These are phyloP conservation scores for Juglanconis juglandina DNA, from an alignment of 2,329 filamentous ascomycete species.

Conservation along the genomic window DNA sequence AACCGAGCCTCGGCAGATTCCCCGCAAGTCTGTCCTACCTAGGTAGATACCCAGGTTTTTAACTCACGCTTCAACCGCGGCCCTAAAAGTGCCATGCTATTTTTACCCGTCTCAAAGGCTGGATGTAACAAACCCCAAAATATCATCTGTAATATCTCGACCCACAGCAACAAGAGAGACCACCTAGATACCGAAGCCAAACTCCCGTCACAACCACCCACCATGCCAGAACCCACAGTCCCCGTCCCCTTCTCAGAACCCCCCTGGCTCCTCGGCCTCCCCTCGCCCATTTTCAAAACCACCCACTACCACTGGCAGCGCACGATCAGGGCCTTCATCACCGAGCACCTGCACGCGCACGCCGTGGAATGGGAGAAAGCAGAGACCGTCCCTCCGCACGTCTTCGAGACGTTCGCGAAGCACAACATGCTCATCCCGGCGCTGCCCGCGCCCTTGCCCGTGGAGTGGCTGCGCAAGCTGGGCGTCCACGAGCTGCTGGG, in stretches of 20 bases:
- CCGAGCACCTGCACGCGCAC: conserved; percentile 58
- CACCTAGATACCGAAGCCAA: neutral
- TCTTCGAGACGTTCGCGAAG: conserved; percentile 62
- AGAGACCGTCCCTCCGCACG: conserved; percentile 59
- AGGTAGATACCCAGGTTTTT: too few relatives aligned
- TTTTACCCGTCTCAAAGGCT: too few relatives aligned
- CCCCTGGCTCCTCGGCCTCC: conserved; percentile 65
- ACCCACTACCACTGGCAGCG: conserved; percentile 66
- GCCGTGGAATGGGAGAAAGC: conserved; percentile 68
- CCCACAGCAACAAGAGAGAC: neutral
- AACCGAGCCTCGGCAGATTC: too few relatives aligned
- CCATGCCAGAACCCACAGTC: neutral
- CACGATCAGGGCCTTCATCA: conserved; percentile 63
- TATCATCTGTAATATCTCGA: neutral
- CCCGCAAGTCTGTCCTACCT: too few relatives aligned
- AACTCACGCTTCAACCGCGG: too few relatives aligned
- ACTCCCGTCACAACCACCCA: neutral
- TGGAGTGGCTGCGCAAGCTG: conserved; percentile 62
- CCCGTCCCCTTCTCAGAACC: conserved; percentile 68
- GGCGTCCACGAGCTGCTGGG: conserved; percentile 66
- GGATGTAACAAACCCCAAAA: too few relatives aligned
- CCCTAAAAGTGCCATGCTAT: too few relatives aligned
- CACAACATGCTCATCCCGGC: conserved; percentile 69
- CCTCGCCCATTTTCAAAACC: conserved; percentile 67
- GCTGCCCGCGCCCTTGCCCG: conserved; percentile 65